Percentiles rank a stretch among this genome's conserved stretches.
phyloP scores from a whole-genome alignment of 2,329 filamentous ascomycete species.

The Microdochium bolleyi region DNA sequence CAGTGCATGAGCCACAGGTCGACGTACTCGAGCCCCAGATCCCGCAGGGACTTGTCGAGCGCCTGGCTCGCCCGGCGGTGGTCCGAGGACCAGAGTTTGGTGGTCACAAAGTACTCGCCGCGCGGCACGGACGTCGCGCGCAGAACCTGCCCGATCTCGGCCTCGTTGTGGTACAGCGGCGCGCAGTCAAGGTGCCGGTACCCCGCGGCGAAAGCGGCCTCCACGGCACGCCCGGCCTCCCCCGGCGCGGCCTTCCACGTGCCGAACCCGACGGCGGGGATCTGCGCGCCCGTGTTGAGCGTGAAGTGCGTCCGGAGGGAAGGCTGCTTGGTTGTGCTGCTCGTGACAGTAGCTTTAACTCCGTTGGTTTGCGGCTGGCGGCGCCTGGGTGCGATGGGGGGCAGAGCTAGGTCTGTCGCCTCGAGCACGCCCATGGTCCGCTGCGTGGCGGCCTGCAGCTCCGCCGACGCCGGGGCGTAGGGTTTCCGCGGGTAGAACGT shows the following conservation, averaged over 20 bases:
- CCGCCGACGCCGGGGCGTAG: constrained; percentile 27
- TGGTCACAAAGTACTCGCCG: constrained; percentile 18
- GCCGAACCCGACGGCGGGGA: constrained; percentile 20
- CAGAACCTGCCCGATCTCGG: constrained; percentile 13
- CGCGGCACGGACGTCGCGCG: constrained; percentile 14
- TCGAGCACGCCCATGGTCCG: constrained; percentile 29
- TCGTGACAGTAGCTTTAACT: too few relatives aligned
- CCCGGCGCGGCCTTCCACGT: constrained; percentile 21
- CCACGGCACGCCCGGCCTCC: constrained; percentile 14
- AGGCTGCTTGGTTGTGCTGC: too few relatives aligned
- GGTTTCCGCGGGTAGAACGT: constrained; percentile 33
- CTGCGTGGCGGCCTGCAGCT: constrained; percentile 31
- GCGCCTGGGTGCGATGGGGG: not conserved
- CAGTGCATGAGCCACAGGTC: constrained; percentile 23
- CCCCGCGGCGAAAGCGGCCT: constrained; percentile 21
- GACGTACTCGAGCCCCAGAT: constrained; percentile 21
- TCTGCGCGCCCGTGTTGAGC: constrained; percentile 14
- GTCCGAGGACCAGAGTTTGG: constrained; percentile 25
- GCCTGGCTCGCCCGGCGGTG: constrained; percentile 15
- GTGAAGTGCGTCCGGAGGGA: constrained; percentile 7
- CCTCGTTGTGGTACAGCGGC: constrained; percentile 10
- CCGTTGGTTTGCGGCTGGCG: too few relatives aligned
- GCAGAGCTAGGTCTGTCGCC: constrained; percentile 17
- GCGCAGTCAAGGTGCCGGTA: constrained; percentile 26
- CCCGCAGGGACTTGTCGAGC: constrained; percentile 17